Evolutionary conservation across 345 rosid genomes (phyloP), one percentile per base, ranked within the genome.

Genomic region (Geranium rotundifolium): DNA sequence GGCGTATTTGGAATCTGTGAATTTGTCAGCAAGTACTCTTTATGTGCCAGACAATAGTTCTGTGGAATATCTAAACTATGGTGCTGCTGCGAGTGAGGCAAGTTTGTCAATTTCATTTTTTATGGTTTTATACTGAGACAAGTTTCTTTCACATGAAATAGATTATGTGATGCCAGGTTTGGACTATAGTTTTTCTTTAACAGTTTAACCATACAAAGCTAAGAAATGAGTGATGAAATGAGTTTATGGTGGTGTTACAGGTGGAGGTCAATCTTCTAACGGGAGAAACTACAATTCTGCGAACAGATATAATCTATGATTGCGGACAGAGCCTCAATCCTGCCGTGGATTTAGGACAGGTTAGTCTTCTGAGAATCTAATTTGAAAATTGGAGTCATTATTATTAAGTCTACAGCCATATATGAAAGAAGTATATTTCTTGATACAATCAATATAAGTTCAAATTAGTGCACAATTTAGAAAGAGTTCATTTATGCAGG

Each of bases 271-370:
- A 90, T 72, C 79, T 93, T 77, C 71, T 88, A 55, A 90, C 95
- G 0, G 99, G 97, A 20, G 81, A 76, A 63, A 82, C 90, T 52
- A 82, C 85, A 57, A 81, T 88, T 71, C 73, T 90, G 80, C 84
- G 74, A 66, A 70, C 90, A 19, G 97, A 93, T 83, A 84, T 93
- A 64, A 69, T 84, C 59, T 90, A 93, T 57, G 99, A 93, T 66
- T 90, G 95, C 4, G 99, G 99, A 64, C 84, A 84, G 77, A 87
- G 99, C 83, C 90, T 92, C 68, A 92, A 89, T 60, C 98, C 98
- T 61, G 91, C 97, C 7, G 91, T 93, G 34, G 97, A 92, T 81
- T 77, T 92, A 73, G 99, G 98, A 77, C 98, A 92, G 92, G 98
- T 89, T 54, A 71, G 77, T 29, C 30, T 3, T 56, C 68, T 57